Percentiles rank a stretch among this genome's conserved stretches.
Evolutionary conservation across 2,329 filamentous ascomycete species (phyloP).

Genomic region (Penicillium aurantiogriseum): DNA sequence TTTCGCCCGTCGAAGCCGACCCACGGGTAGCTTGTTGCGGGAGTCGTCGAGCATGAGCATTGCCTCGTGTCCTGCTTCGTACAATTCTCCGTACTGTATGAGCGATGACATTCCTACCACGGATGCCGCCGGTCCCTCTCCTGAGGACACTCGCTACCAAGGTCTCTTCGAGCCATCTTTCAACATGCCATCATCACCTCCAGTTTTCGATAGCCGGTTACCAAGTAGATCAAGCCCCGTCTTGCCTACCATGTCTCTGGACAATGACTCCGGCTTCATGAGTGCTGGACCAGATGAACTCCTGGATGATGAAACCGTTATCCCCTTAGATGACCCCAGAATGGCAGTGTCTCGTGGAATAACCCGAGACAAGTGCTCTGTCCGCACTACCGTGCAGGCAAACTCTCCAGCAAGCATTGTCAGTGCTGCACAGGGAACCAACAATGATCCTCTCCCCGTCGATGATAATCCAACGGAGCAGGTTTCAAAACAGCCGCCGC

Average conservation of each 20-base stretch:
- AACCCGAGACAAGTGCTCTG: constrained; percentile 22
- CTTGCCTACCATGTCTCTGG: constrained; percentile 58
- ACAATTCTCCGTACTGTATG: constrained; percentile 43
- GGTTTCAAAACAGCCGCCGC: constrained; percentile 20
- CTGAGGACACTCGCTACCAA: constrained; percentile 51
- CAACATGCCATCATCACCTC: constrained; percentile 87
- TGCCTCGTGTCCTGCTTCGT: constrained; percentile 33
- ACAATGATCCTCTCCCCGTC: constrained; percentile 20
- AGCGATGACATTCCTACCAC: constrained; percentile 37
- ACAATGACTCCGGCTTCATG: constrained; percentile 77
- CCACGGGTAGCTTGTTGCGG: constrained; percentile 56
- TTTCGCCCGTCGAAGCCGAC: constrained; percentile 32
- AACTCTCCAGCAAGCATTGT: constrained; percentile 28
- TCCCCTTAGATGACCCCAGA: constrained; percentile 27
- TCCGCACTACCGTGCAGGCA: constrained; percentile 25
- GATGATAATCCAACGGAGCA: constrained; percentile 23
- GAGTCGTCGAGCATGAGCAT: constrained; percentile 57
- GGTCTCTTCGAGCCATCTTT: constrained; percentile 65
- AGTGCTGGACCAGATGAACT: constrained; percentile 72
- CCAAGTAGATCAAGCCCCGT: constrained; percentile 78
- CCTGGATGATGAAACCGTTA: constrained; percentile 58
- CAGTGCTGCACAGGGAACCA: constrained; percentile 20
- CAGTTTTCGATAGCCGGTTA: constrained; percentile 64
- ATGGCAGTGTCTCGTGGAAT: constrained; percentile 20
- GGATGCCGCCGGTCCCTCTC: constrained; percentile 50